Evolutionary conservation across 2,329 filamentous ascomycete genomes (phyloP).

Genomic region (Penicillium sp.): DNA sequence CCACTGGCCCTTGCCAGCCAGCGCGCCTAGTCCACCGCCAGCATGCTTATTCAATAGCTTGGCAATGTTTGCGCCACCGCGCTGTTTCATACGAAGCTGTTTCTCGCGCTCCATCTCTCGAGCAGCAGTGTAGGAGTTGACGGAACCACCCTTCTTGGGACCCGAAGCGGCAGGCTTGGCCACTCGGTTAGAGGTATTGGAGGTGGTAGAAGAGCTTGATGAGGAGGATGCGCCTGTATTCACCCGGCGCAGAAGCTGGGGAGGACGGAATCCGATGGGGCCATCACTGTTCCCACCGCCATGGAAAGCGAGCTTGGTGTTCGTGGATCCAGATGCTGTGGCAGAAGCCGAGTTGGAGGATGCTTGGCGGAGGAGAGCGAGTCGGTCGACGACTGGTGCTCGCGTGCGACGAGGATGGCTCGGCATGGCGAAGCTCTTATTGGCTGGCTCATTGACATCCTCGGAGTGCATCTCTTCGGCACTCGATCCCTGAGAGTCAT

Average conservation of each 20-base stretch:
- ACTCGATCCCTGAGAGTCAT: constrained; percentile 15
- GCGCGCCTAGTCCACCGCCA: constrained; percentile 37
- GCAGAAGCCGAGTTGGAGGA: constrained; percentile 43
- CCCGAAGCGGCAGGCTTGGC: constrained; percentile 44
- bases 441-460: constrained; percentile 26
- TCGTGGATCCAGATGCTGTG: constrained; percentile 21
- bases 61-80: constrained; percentile 37
- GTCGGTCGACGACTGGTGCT: constrained; percentile 45
- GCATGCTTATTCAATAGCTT: constrained; percentile 42
- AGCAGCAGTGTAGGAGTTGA: constrained; percentile 56
- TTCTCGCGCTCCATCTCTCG: constrained; percentile 59
- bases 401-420: constrained; percentile 40
- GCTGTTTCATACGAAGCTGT: constrained; percentile 51
- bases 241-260: constrained; percentile 31
- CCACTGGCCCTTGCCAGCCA: constrained; percentile 40
- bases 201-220: constrained; percentile 20
- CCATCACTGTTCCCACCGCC: constrained; percentile 18
- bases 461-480: constrained; percentile 20
- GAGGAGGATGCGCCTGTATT: constrained; percentile 32
- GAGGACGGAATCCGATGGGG: constrained; percentile 34
- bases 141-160: constrained; percentile 57
- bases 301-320: constrained; percentile 37
- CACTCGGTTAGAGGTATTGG: constrained; percentile 25
- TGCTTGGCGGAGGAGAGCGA: constrained; percentile 45
- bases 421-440: constrained; percentile 28